Percentiles rank a stretch among this genome's conserved stretches.
These are phyloP conservation scores for Naematelia aurantialba DNA, from an alignment of 768 basidiomycete genomes.

Conservation along the genomic window DNA sequence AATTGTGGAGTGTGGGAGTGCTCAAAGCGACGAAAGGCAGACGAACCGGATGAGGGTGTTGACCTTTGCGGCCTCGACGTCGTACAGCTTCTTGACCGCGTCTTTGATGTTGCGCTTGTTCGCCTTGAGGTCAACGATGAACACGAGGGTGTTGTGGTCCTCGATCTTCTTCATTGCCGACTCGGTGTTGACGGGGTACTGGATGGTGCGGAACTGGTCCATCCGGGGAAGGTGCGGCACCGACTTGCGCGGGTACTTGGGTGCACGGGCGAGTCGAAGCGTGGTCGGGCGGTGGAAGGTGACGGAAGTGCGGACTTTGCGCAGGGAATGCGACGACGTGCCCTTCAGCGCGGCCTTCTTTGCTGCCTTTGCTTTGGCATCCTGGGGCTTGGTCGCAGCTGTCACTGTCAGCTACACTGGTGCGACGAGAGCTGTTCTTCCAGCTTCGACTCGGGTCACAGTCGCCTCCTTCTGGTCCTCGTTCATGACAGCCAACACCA, in stretches of 20 bases:
- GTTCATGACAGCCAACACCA: not conserved
- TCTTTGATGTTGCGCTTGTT: conserved; percentile 99
- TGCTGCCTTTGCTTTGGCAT: conserved; percentile 80
- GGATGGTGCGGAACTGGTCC: conserved; percentile 94
- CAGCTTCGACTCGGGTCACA: not conserved
- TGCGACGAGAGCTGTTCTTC: not conserved
- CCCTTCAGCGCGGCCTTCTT: conserved; percentile 96
- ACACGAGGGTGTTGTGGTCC: conserved; percentile 98
- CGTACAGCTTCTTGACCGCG: conserved; percentile 98
- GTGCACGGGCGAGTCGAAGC: conserved; percentile 72
- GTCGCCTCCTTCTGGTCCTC: not conserved
- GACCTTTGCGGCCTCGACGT: conserved; percentile 90
- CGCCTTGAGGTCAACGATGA: conserved; percentile 88
- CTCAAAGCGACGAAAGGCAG: not conserved
- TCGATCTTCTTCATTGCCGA: conserved; percentile 99
- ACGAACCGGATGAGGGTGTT: conserved; percentile 95
- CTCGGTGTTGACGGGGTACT: conserved; percentile 76
- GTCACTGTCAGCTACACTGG: too few species aligned
- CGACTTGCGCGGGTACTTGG: conserved; percentile 93
- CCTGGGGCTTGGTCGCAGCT: conserved; percentile 50
- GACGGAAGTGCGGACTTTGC: conserved; percentile 79
- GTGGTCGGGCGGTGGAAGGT: conserved; percentile 97
- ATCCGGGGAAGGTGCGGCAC: conserved; percentile 87
- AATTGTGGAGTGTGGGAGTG: not conserved
- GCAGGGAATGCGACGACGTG: conserved; percentile 65